Evolutionary conservation across 495 filamentous ascomycete genomes (phyloP).

Genomic region (Usnea hakonensis): DNA sequence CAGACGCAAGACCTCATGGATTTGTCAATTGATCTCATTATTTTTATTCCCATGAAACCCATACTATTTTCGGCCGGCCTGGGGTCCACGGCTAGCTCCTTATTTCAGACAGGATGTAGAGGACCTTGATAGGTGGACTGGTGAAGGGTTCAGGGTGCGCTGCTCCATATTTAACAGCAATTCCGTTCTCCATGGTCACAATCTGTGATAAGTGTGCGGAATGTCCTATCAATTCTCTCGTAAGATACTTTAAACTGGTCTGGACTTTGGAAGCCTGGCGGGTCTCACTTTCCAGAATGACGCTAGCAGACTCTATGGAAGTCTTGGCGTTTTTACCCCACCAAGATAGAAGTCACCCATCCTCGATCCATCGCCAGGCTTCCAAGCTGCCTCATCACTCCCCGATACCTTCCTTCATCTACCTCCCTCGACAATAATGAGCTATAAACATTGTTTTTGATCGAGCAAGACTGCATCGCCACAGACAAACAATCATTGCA

Average conservation of each 20-base stretch:
- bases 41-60: not conserved
- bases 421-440: not conserved
- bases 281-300: not conserved
- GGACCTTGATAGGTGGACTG: not conserved
- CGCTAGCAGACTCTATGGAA: not conserved
- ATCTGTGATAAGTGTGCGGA: not conserved
- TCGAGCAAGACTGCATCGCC: not conserved
- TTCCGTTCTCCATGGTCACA: not conserved
- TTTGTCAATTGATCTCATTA: not conserved
- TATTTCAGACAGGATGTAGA: not conserved
- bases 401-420: slow-evolving; percentile 21
- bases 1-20: not conserved
- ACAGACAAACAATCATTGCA: not conserved
- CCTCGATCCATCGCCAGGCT: not conserved
- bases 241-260: too few relatives aligned
- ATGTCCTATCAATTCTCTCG: not conserved
- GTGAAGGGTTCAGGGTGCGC: not conserved
- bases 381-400: slow-evolving; percentile 21
- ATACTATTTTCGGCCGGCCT: not conserved
- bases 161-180: not conserved
- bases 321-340: slow-evolving; percentile 13
- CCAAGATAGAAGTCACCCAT: slow-evolving; percentile 5
- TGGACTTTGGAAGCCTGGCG: not conserved
- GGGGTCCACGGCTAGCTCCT: not conserved
- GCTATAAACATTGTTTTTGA: not conserved